Evolutionary conservation across 139 green algal species (phyloP).

Genomic region (Picochlorum costavermella): DNA sequence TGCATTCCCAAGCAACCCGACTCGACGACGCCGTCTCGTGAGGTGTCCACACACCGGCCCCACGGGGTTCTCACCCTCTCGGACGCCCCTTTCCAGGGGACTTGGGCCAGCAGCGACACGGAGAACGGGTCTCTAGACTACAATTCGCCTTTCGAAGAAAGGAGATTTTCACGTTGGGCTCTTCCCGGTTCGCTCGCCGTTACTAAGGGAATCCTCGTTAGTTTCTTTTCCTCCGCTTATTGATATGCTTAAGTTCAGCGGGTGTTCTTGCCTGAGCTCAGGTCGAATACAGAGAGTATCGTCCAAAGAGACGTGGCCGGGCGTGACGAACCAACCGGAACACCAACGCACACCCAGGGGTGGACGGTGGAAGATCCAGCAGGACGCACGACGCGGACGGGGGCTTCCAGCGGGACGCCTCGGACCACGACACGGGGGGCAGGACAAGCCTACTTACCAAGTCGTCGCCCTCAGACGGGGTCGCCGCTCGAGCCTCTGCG

Average conservation of each 20-base stretch:
- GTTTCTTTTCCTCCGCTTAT: constrained; percentile 93
- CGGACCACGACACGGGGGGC: background rate
- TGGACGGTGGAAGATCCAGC: too few relatives aligned
- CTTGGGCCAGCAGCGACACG: constrained; percentile 47
- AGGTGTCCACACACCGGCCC: constrained; percentile 38
- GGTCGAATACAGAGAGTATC: constrained; percentile 39
- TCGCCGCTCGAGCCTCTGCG: constrained; percentile 37
- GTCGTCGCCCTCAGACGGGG: constrained; percentile 30
- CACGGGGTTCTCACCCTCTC: constrained; percentile 85
- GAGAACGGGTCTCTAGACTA: constrained; percentile 78
- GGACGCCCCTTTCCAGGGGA: constrained; percentile 67
- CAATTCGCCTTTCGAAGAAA: constrained; percentile 62
- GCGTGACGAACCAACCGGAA: too few relatives aligned
- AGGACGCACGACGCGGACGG: too few relatives aligned
- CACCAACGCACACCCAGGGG: too few relatives aligned
- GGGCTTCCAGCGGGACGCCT: constrained; percentile 1
- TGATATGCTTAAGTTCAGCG: constrained; percentile 94
- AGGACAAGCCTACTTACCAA: constrained; percentile 49
- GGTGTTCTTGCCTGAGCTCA: constrained; percentile 83
- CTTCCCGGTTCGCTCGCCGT: constrained; percentile 78
- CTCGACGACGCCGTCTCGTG: constrained; percentile 72
- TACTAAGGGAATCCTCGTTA: constrained; percentile 88
- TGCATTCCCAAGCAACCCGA: constrained; percentile 90
- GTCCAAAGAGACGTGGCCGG: background rate
- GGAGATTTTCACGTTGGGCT: constrained; percentile 79